These are phyloP conservation scores for Geosiphon pyriformis DNA, from an alignment of 192 early-diverging fungal species.

Conservation along the genomic window DNA sequence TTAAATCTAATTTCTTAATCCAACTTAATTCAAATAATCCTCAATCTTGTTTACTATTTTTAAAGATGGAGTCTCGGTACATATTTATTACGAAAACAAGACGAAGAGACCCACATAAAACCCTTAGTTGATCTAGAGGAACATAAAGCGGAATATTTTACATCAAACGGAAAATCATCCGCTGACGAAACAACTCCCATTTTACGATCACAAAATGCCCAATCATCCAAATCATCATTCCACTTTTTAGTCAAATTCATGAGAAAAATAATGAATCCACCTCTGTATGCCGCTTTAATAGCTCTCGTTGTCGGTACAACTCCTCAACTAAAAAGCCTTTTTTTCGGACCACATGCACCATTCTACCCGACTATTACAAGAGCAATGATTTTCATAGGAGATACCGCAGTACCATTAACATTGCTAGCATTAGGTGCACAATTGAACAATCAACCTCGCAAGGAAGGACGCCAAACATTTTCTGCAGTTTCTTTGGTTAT, in stretches of 20 bases:
- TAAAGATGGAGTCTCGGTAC: constrained; percentile 19
- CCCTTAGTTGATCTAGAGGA: too few relatives aligned
- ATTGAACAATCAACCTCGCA: background rate
- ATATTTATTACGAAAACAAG: background rate
- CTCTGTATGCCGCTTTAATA: constrained; percentile 11
- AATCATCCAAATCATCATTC: too few relatives aligned
- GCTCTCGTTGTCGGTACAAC: constrained; percentile 20
- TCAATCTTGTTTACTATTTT: too few relatives aligned
- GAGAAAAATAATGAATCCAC: constrained; percentile 14
- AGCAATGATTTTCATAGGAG: constrained; percentile 3
- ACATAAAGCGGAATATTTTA: background rate
- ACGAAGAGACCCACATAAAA: too few relatives aligned
- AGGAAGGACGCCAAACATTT: background rate
- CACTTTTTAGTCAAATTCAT: background rate
- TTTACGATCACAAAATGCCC: background rate
- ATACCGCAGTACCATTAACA: constrained; percentile 13
- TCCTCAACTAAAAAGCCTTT: constrained; percentile 13
- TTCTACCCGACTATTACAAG: constrained; percentile 12
- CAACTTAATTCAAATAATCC: background rate
- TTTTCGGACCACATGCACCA: background rate
- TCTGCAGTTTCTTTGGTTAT: constrained; percentile 2
- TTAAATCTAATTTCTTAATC: background rate
- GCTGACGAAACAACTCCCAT: background rate
- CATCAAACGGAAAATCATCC: background rate
- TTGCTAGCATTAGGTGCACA: constrained; percentile 18